These are phyloP conservation scores for Lippia alba DNA, from an alignment of 305 asterid genomes.

Conservation along the genomic window DNA sequence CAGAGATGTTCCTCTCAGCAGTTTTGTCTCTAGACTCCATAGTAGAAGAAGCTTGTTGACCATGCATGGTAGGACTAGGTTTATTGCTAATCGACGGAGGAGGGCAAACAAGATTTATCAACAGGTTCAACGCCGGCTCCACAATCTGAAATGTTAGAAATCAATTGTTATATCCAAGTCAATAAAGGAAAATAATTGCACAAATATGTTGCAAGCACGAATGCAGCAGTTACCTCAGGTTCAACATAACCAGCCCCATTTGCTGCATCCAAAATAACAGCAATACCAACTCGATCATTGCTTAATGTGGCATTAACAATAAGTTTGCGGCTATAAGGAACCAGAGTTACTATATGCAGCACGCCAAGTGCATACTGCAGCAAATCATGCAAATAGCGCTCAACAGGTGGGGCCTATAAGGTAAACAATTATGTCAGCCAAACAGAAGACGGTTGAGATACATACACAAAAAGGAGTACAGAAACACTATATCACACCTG, in stretches of 20 bases:
- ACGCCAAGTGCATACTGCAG: constrained; percentile 96
- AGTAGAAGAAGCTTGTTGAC: constrained; percentile 65
- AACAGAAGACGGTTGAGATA: constrained; percentile 15
- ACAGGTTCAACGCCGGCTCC: constrained; percentile 85
- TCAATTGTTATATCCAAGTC: constrained; percentile 12
- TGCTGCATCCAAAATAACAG: constrained; percentile 96
- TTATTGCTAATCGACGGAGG: constrained; percentile 98
- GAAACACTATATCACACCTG: constrained; percentile 64
- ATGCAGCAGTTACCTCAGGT: constrained; percentile 74
- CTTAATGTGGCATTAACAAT: constrained; percentile 83
- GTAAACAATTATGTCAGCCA: constrained; percentile 33
- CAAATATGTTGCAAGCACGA: constrained; percentile 13
- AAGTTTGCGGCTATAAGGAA: constrained; percentile 86
- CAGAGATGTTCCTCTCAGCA: constrained; percentile 55
- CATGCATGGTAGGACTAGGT: constrained; percentile 68
- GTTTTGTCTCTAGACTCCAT: constrained; percentile 68
- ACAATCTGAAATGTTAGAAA: constrained; percentile 67
- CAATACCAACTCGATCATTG: constrained; percentile 94
- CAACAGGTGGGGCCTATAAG: constrained; percentile 95
- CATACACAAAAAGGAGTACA: constrained; percentile 17
- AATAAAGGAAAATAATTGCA: constrained; percentile 16
- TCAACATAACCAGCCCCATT: constrained; percentile 92
- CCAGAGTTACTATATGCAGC: constrained; percentile 86
- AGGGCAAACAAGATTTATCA: constrained; percentile 97
- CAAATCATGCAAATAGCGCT: constrained; percentile 94